Evolutionary conservation across 306 rosid genomes (phyloP).

Genomic region (Cucumis sativus): Cucumber_9930_V3 NC_026657.2:29338001-29338500

Average conservation of each 20-base stretch:
- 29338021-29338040: not conserved
- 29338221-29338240: slow-evolving; percentile 70
- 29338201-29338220: slow-evolving; percentile 55
- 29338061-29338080: slow-evolving; percentile 92
- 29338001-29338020: not conserved
- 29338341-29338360: slow-evolving; percentile 47
- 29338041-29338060: slow-evolving; percentile 94
- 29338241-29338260: slow-evolving; percentile 94
- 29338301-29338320: slow-evolving; percentile 94
- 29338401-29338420: not conserved
- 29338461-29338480: too few species aligned
- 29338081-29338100: slow-evolving; percentile 82
- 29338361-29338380: not conserved
- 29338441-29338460: too few species aligned
- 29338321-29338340: slow-evolving; percentile 86
- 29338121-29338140: slow-evolving; percentile 85
- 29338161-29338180: slow-evolving; percentile 88
- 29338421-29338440: not conserved
- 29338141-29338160: slow-evolving; percentile 86
- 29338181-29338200: slow-evolving; percentile 54
- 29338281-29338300: slow-evolving; percentile 93
- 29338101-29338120: slow-evolving; percentile 89
- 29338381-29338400: slow-evolving; percentile 1
- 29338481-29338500: too few species aligned
- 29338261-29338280: slow-evolving; percentile 83